Evolutionary conservation across 495 filamentous ascomycete species (phyloP), one percentile per base, ranked within the genome.

Genomic region (Annulohypoxylon bovei): DNA sequence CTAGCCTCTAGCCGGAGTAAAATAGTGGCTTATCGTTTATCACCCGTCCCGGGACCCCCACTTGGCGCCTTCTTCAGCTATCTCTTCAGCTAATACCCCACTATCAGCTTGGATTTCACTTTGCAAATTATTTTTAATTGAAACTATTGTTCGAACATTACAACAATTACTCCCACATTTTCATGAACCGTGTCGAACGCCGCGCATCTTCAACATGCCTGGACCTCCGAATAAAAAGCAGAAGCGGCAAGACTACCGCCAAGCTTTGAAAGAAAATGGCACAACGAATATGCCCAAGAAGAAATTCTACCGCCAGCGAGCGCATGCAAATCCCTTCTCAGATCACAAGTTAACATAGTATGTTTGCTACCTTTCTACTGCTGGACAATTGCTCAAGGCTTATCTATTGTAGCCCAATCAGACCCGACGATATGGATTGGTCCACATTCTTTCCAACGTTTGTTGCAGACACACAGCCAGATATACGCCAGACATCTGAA

Each of bases 271-370:
- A 67, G 75, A 81, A 67, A 75, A 79, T 63, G 72, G 55, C 9
- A 59, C 56, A 2, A 72, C 46, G 46, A 78, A 87, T 76, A 83
- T 97, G 74, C 94, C 94, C 25, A 88, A 90, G 82, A 97, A 98
- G 83, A 95, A 90, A 81, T 97, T 94, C 83, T 99, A 97, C 79
- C 88, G 95, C 52, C 95, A 99, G 79, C 87, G 95, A 75, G 95
- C 95, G 28, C 95, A 99, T 80, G 96, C 95, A 49, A 99, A 99
- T 83, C 93, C 93, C 8, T 98, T 99, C 80, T 97, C 94, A 0
- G 95, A 99, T 75, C 95, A 98, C 80, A 77, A 86, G 12, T 84
- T 99, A 76, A 84, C 82, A 65, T 98, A 99, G 95, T 97, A 86
- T 75, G 87, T 27, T 4, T 56, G 32, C 1, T 81, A n/a, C 57